Evolutionary conservation across 805 yeast genomes (phyloP).

Genomic region (Candida verbasci): DNA sequence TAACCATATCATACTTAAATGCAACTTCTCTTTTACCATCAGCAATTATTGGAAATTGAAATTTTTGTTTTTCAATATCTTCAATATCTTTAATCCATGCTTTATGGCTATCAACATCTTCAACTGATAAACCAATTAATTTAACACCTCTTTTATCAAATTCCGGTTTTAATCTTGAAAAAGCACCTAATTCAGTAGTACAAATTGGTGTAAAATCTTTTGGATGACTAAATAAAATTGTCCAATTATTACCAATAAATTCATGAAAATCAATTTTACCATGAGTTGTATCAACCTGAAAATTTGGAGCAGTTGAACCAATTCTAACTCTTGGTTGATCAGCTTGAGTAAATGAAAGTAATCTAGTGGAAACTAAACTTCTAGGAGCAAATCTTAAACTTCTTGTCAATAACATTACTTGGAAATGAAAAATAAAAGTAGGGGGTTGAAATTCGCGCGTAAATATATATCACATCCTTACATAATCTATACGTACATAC

Average conservation of each 20-base stretch:
- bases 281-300: constrained; percentile 56
- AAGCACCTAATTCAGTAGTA: constrained; percentile 75
- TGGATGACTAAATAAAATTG: constrained; percentile 68
- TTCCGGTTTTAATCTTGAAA: constrained; percentile 67
- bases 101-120: constrained; percentile 56
- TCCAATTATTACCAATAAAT: constrained; percentile 60
- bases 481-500: too few species aligned
- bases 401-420: too few species aligned
- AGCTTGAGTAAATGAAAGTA: constrained; percentile 28
- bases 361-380: too few species aligned
- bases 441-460: too few species aligned
- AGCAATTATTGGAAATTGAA: constrained; percentile 65
- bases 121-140: constrained; percentile 65
- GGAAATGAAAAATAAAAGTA: too few species aligned
- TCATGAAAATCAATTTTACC: constrained; percentile 64
- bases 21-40: constrained; percentile 62
- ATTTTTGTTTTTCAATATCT: constrained; percentile 49
- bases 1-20: constrained; percentile 61
- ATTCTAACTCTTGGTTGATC: constrained; percentile 43
- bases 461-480: too few species aligned
- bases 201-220: constrained; percentile 79
- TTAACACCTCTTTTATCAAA: constrained; percentile 61
- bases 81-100: constrained; percentile 72
- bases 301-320: constrained; percentile 69
- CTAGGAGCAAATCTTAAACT: too few species aligned